A percentile compares a stretch with the other conserved stretches of the same genome.
These are phyloP conservation scores for Xylaria acuta DNA, from an alignment of 495 filamentous ascomycete species.

Conservation along the genomic window DNA sequence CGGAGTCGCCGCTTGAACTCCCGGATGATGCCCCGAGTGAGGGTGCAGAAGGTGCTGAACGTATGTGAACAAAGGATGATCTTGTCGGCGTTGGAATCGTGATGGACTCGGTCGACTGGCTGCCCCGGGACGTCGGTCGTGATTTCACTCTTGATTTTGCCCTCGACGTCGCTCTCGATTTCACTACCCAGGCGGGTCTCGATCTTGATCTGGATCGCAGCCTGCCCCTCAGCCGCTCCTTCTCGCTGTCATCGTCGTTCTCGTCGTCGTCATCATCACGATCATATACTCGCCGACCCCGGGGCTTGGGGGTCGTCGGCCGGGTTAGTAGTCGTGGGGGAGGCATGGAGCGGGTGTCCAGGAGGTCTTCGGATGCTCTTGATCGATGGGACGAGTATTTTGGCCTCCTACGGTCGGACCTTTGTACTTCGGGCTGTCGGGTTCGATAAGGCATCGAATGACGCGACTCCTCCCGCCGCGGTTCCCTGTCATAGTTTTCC, in stretches of 20 bases:
- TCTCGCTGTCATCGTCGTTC: constrained; percentile 31
- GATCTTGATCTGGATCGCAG: constrained; percentile 35
- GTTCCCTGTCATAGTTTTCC: constrained; percentile 50
- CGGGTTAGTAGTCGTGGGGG: constrained; percentile 36
- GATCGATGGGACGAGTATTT: constrained; percentile 35
- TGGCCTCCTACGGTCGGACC: constrained; percentile 35
- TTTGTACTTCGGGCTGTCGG: constrained; percentile 42
- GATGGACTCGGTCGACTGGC: constrained; percentile 43
- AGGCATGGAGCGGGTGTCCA: constrained; percentile 38
- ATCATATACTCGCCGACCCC: constrained; percentile 37
- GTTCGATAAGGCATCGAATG: constrained; percentile 51
- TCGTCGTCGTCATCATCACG: constrained; percentile 34
- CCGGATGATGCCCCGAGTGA: constrained; percentile 45
- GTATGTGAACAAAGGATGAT: constrained; percentile 44
- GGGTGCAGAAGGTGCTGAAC: constrained; percentile 48
- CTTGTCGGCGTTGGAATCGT: constrained; percentile 47
- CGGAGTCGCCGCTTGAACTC: constrained; percentile 48
- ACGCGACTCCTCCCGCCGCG: constrained; percentile 39
- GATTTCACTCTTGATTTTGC: constrained; percentile 33
- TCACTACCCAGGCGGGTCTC: constrained; percentile 7
- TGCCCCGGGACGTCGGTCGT: constrained; percentile 33
- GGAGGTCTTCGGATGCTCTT: constrained; percentile 35
- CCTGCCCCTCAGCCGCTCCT: constrained; percentile 25
- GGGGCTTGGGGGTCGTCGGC: constrained; percentile 28
- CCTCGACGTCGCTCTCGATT: constrained; percentile 34